Percentiles rank a stretch among this genome's conserved stretches.
These are phyloP conservation scores for Bruguiera parviflora DNA, from an alignment of 345 rosid species.

Conservation along the genomic window DNA sequence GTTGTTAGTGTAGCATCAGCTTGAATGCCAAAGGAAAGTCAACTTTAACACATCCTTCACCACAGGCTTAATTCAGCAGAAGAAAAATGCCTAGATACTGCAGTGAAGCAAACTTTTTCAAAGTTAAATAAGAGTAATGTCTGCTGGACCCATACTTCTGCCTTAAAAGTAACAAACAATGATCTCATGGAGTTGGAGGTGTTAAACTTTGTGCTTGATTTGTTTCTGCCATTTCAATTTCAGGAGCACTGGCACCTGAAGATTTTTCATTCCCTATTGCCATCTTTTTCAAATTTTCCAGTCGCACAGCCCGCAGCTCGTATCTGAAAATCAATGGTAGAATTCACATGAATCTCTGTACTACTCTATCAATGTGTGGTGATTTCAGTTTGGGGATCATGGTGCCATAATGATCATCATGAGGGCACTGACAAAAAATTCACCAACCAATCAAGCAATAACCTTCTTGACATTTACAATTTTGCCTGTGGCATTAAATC, in stretches of 20 bases:
- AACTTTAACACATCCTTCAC: no score
- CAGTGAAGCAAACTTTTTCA: neutral
- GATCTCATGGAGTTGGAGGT: conserved; percentile 33
- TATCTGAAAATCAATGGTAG: conserved; percentile 30
- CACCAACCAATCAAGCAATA: neutral
- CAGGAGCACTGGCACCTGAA: conserved; percentile 26
- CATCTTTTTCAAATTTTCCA: conserved; percentile 39
- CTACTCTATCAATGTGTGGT: neutral
- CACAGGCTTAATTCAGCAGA: no score
- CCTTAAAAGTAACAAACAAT: neutral
- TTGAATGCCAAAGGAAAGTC: no score
- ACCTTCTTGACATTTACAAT: neutral
- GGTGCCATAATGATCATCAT: no score
- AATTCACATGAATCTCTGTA: neutral
- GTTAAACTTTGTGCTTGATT: conserved; percentile 24
- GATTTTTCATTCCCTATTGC: conserved; percentile 28
- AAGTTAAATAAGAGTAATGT: conserved; percentile 6
- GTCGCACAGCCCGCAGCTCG: conserved; percentile 47
- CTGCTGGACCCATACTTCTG: conserved; percentile 8
- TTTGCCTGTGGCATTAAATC: no score
- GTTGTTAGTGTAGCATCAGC: no score
- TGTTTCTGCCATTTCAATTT: conserved; percentile 65
- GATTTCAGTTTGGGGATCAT: neutral
- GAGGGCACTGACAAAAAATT: no score
- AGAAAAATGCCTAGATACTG: no score